Conservation (phyloP, 2,329 filamentous ascomycete species). For the Madurella mycetomatis region DNA sequence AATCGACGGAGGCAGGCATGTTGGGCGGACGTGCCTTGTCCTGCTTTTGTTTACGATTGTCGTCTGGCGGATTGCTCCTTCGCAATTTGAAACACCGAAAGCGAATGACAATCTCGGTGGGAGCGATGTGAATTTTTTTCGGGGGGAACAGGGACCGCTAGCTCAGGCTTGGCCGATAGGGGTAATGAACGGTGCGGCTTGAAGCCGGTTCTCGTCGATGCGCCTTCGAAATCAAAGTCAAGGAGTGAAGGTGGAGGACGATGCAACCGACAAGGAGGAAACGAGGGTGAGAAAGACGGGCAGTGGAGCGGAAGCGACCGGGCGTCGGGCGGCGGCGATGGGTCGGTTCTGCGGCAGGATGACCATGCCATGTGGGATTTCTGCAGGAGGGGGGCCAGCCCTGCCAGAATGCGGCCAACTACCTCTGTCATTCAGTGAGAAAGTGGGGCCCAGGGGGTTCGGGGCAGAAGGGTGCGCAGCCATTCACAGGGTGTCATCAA, state of each 20-base stretch:
- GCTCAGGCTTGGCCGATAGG: background rate
- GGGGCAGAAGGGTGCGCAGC: background rate
- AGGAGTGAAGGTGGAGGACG: background rate
- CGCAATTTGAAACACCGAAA: background rate
- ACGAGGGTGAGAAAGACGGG: background rate
- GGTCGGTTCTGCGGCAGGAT: background rate
- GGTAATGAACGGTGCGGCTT: background rate
- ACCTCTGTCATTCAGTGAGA: background rate
- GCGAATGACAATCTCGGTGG: background rate
- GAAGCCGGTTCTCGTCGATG: background rate
- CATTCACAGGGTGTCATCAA: too few species aligned
- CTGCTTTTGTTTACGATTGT: constrained; percentile 3
- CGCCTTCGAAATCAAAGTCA: background rate
- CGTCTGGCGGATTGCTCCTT: background rate
- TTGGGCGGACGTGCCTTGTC: constrained; percentile 16
- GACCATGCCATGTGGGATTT: constrained; percentile 10
- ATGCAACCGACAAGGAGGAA: background rate
- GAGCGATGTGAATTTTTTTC: background rate
- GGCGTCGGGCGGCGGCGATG: too few species aligned
- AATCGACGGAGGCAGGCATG: constrained; percentile 58
- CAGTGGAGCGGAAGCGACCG: background rate
- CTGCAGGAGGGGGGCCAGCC: background rate
- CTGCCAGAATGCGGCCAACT: background rate
- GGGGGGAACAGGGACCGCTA: background rate
- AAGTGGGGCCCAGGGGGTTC: constrained; percentile 13